Conservation (phyloP, 2,329 filamentous ascomycete genomes). For the Botrytis sinoallii region DNA sequence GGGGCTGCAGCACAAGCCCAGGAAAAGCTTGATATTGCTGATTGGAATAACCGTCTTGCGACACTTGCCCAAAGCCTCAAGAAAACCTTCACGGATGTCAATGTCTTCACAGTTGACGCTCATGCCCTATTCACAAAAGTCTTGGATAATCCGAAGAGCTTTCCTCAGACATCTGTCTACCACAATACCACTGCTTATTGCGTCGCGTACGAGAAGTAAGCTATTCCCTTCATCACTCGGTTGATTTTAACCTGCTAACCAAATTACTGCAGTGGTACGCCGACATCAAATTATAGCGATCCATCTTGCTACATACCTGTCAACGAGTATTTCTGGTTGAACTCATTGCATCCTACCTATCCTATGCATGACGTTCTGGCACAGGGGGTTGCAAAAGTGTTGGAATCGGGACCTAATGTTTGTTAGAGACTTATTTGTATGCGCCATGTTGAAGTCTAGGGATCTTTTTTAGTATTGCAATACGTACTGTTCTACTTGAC, state of each 20-base stretch:
- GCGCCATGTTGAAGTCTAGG: not conserved
- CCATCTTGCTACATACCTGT: slow-evolving; percentile 52
- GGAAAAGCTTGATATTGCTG: slow-evolving; percentile 46
- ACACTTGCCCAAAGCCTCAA: slow-evolving; percentile 41
- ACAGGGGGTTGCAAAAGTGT: slow-evolving; percentile 43
- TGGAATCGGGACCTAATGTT: slow-evolving; percentile 42
- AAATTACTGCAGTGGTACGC: slow-evolving; percentile 43
- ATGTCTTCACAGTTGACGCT: slow-evolving; percentile 53
- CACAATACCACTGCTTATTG: slow-evolving; percentile 58
- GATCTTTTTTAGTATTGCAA: not conserved
- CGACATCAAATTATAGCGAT: slow-evolving; percentile 41
- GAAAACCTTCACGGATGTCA: slow-evolving; percentile 42
- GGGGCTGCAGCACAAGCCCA: slow-evolving; percentile 37
- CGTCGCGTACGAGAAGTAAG: slow-evolving; percentile 51
- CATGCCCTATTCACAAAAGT: slow-evolving; percentile 50
- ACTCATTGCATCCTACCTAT: slow-evolving; percentile 61
- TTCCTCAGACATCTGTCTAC: slow-evolving; percentile 48
- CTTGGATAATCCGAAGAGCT: slow-evolving; percentile 50
- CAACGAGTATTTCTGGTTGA: slow-evolving; percentile 64
- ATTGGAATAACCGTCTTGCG: slow-evolving; percentile 50
- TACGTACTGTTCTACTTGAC: not conserved
- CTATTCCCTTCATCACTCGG: slow-evolving; percentile 11
- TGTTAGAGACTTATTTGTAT: slow-evolving; percentile 32
- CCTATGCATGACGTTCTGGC: slow-evolving; percentile 60
- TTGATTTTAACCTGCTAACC: not conserved